Evolutionary conservation across 768 basidiomycete species (phyloP).

Genomic region (Trametes sanguinea): DNA sequence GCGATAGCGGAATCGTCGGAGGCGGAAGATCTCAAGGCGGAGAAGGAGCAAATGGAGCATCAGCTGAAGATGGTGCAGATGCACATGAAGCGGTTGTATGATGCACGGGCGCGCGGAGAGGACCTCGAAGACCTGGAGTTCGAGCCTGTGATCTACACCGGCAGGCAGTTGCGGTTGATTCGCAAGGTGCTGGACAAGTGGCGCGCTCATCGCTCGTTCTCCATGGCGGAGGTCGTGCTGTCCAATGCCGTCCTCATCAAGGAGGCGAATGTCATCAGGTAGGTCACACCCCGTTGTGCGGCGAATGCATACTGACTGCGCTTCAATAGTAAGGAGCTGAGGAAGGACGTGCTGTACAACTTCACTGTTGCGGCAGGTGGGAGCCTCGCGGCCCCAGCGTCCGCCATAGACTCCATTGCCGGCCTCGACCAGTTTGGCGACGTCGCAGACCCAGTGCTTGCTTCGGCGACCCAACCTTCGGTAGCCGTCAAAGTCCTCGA

Average conservation of each 20-base stretch:
- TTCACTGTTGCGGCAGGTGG: constrained; percentile 88
- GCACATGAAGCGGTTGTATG: constrained; percentile 81
- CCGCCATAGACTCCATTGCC: constrained; percentile 82
- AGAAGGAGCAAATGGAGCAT: constrained; percentile 92
- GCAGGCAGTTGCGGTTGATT: constrained; percentile 79
- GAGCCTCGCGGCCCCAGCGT: constrained; percentile 73
- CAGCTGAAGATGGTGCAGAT: constrained; percentile 78
- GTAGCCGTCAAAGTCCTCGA: constrained; percentile 92
- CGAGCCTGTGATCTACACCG: constrained; percentile 83
- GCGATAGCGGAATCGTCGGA: constrained; percentile 70
- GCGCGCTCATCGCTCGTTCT: constrained; percentile 82
- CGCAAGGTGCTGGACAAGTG: constrained; percentile 83
- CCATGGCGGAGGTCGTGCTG: constrained; percentile 89
- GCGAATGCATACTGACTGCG: constrained; percentile 2
- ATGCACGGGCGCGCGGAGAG: constrained; percentile 78
- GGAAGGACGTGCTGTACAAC: constrained; percentile 88
- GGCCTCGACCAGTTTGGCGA: constrained; percentile 92
- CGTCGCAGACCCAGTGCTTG: constrained; percentile 79
- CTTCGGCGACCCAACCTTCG: constrained; percentile 74
- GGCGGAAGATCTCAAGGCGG: constrained; percentile 83
- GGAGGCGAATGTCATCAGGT: constrained; percentile 95
- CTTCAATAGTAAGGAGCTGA: constrained; percentile 71
- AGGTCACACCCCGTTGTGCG: constrained; percentile 21
- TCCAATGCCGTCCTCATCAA: constrained; percentile 85
- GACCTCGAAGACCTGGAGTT: constrained; percentile 63